phyloP scores from a whole-genome alignment of 768 basidiomycete genomes.

The Tricholoma matsutake region DNA sequence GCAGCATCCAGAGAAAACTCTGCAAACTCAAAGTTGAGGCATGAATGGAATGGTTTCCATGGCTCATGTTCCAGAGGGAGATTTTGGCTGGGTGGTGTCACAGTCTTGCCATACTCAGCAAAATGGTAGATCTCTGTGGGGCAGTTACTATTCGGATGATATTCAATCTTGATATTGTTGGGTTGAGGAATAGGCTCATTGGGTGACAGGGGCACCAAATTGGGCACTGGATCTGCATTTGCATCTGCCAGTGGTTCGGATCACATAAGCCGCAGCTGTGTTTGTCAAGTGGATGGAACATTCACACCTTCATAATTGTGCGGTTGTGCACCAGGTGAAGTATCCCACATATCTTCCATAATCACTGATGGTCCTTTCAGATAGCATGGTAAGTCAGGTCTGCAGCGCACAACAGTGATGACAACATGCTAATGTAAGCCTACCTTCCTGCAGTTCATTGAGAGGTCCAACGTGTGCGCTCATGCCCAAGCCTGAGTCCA shows the following conservation, averaged over 20 bases:
- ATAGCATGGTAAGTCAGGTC: neutral
- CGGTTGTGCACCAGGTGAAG: too few species aligned
- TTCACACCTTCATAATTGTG: too few species aligned
- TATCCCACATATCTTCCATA: neutral
- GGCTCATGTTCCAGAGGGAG: conserved; percentile 12
- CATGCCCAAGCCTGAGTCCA: neutral
- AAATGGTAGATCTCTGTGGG: conserved; percentile 5
- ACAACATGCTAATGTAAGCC: neutral
- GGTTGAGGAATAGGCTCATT: neutral
- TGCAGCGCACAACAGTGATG: too few species aligned
- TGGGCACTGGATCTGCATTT: neutral
- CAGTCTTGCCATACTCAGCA: neutral
- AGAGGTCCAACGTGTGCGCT: neutral
- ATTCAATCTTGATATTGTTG: conserved; percentile 12
- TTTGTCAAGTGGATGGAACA: too few species aligned
- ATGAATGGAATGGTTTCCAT: conserved; percentile 28
- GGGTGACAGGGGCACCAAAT: neutral
- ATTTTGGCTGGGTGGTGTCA: neutral
- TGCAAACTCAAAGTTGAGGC: conserved; percentile 28
- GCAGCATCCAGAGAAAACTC: conserved; percentile 20
- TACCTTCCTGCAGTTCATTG: too few species aligned
- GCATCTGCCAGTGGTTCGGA: too few species aligned
- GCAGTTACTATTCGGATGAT: conserved; percentile 7
- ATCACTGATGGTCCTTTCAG: neutral
- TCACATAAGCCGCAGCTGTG: neutral